Base-by-base conservation (phyloP, 495 filamentous ascomycete genomes). In the Aspergillus diversus region DNA sequence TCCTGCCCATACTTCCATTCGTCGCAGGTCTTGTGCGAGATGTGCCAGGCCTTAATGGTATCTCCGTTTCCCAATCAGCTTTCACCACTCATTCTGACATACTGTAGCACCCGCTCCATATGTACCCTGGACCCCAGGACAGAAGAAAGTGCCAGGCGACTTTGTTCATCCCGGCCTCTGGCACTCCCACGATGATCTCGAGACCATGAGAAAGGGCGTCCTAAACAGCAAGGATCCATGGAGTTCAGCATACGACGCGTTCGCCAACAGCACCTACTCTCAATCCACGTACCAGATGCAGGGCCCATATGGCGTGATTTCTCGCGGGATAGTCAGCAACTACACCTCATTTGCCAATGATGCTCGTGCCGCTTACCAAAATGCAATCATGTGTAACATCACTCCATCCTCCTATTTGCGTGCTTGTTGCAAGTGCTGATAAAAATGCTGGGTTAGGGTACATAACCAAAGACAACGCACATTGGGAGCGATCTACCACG, bases 331-430 rank as follows among this genome's bases (percentile, higher is more conserved):
- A 9, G 51, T 66, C 8, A 74, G 63, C 50, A 77, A 77, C 48
- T 76, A 76, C 54, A 69, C 69, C 3, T 64, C 68, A 0, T 76
- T 77, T 60, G 65, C 68, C 27, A 60, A 69, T 31, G 73, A 77
- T 53, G 66, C 63, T 0, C 60, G 72, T 21, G 73, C 75, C 4
- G 73, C 75, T 15, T 77, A 60, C 32, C 74, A 77, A 47, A 75
- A 77, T 46, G 66, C 74, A 6, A 54, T 73, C 8, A 77, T 77
- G 74, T 77, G 74, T n/a, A n/a, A n/a, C n/a, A n/a, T n/a, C n/a
- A n/a, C n/a, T n/a, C n/a, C n/a, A n/a, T n/a, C n/a, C n/a, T n/a
- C n/a, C n/a, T n/a, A n/a, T n/a, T n/a, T n/a, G n/a, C n/a, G n/a
- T n/a, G n/a, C n/a, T n/a, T n/a, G n/a, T n/a, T n/a, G n/a, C n/a